Base-by-base conservation (phyloP, 257 asterid genomes). In the Solanum peruvianum region DNA sequence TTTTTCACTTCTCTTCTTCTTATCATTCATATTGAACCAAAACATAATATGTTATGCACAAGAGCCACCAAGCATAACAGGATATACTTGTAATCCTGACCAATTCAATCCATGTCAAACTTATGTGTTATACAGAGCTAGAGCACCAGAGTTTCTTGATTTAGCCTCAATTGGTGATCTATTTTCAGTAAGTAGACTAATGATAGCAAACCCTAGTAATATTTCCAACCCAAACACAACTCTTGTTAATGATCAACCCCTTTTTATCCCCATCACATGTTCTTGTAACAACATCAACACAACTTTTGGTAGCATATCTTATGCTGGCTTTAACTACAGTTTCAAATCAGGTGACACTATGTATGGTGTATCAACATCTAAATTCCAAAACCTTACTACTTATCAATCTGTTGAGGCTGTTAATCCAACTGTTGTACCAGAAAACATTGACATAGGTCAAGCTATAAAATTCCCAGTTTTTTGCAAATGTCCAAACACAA, bases 91-190 rank as follows among this genome's bases (percentile, higher is more conserved):
- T 92, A 87, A 94, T 33, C 83, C 92, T 45, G 89, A 76, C 83
- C 91, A 90, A 49, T 70, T 94, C 1, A 87, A 89, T 82, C 89
- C 98, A 12, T 97, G 99, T 88, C 91, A 88, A 64, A 93, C 99
- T 60, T 97, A 93, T 76, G 98, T 83, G 45, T 87, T 90, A 52
- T 97, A 89, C 99, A 89, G 97, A 87, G 93, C 99, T 49, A 18
- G 14, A 21, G 14, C 92, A 7, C 99, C 99, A 6, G 83, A 86
- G 15, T 93, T 87, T 47, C 95, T 93, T 49, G 94, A 97, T 77
- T 82, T 97, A 29, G 99, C 99, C 86, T 87, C 97, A 86, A 87
- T 96, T 47, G 95, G 93, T 35, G 99, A 96, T 39, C 97, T 96
- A 29, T 97, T 97, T 94, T 89, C 97, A 20, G 89, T 94, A 83